Base-by-base conservation (phyloP, 768 basidiomycete species). In the Leccinum fibrillosum region DNA sequence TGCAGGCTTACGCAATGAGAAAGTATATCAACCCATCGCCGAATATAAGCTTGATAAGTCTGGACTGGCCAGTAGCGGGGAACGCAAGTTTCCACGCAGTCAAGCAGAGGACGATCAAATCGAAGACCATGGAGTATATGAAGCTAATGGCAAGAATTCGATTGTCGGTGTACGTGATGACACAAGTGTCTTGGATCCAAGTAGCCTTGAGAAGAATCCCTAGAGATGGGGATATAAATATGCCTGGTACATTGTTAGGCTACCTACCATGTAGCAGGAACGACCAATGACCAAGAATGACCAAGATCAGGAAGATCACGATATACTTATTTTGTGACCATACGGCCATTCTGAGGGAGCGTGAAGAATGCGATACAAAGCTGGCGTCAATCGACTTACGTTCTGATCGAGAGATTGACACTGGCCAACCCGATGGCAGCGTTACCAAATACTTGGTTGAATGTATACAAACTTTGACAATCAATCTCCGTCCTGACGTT, bases 101-200 rank as follows among this genome's bases (percentile, higher is more conserved):
- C 52, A 89, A 74, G 49, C 73, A 74, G 30, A 90, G 70, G 52
- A 90, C 86, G 15, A 75, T 66, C 59, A 90, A 77, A 72, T 90
- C 88, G 66, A 89, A 88, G 21, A 74, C 72, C 88, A 90, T 90
- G 50, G 85, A 81, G 65, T 89, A 89, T 62, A 89, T 86, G 72
- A 88, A 90, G 6, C 82, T 82, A 25, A 78, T 77, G 3, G 86
- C 85, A 50, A 90, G 81, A 45, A 87, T 72, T 50, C 68, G 77
- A 70, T 77, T 86, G 64, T 85, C 74, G 6, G 86, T 88, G 28
- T 78, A 72, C 11, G 78, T 80, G 62, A 89, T 89, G 28, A 75
- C 75, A 63, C 88, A 89, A 30, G 83, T 78, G 5, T 64, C 69
- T 5, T 72, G 72, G 11, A 79, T 62, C 83, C 85, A 89, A 2